Conservation (phyloP, 2,329 filamentous ascomycete species). For the Penicillium sp. region DNA sequence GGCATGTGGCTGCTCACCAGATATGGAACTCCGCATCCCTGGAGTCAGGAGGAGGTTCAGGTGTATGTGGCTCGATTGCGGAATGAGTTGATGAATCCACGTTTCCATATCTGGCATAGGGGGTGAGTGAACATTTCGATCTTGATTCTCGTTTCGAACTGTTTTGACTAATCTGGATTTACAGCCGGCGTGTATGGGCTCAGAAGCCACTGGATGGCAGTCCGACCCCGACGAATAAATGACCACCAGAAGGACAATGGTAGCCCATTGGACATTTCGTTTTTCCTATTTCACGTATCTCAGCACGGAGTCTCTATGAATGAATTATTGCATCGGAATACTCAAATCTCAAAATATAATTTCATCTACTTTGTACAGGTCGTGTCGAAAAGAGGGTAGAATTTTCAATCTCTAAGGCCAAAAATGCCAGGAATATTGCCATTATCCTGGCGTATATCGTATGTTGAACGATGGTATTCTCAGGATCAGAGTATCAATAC, state of each 20-base stretch:
- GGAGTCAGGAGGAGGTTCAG: constrained; percentile 27
- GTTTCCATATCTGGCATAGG: constrained; percentile 29
- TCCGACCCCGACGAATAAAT: constrained; percentile 9
- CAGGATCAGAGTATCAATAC: not conserved
- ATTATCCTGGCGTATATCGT: too few relatives aligned
- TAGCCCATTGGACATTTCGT: not conserved
- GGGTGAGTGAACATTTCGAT: constrained; percentile 22
- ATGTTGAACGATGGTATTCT: too few relatives aligned
- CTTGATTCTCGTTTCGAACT: not conserved
- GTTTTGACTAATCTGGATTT: not conserved
- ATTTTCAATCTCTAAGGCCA: not conserved
- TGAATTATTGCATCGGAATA: not conserved
- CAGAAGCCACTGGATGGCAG: constrained; percentile 19
- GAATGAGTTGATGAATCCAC: constrained; percentile 28
- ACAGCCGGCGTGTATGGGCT: constrained; percentile 30
- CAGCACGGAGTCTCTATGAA: not conserved
- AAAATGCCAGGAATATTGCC: not conserved
- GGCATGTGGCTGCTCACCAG: constrained; percentile 38
- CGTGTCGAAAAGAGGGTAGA: not conserved
- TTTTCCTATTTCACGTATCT: not conserved
- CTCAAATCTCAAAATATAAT: not conserved
- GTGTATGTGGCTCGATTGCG: constrained; percentile 31
- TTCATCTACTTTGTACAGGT: not conserved
- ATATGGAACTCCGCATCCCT: constrained; percentile 31
- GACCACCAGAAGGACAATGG: constrained; percentile 37